Evolutionary conservation across 2,329 filamentous ascomycete species (phyloP).

Genomic region (Colletotrichum shisoi): DNA sequence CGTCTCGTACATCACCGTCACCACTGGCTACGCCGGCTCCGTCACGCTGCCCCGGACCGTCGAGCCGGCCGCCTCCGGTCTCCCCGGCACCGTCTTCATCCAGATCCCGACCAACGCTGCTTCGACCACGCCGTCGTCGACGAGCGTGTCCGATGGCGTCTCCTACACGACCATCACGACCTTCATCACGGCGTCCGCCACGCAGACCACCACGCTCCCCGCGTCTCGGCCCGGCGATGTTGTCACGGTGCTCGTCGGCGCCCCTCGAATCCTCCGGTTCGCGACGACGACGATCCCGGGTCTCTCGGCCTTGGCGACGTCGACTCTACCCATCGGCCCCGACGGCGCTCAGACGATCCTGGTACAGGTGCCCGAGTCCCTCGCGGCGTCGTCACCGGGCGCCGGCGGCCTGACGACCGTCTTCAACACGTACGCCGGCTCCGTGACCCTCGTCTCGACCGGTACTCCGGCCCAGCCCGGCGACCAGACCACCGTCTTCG

Average conservation of each 20-base stretch:
- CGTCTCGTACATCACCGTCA: constrained; percentile 31
- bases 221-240: not conserved
- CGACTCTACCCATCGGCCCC: constrained; percentile 20
- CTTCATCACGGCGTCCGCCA: constrained; percentile 3
- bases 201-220: constrained; percentile 7
- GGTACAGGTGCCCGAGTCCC: constrained; percentile 3
- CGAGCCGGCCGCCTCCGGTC: constrained; percentile 27
- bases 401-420: constrained; percentile 19
- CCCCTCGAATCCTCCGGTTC: not conserved
- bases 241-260: constrained; percentile 19
- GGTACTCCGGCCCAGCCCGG: constrained; percentile 5
- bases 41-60: constrained; percentile 19
- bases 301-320: constrained; percentile 1
- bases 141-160: not conserved
- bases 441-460: constrained; percentile 18
- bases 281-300: constrained; percentile 8
- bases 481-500: constrained; percentile 24
- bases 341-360: constrained; percentile 27
- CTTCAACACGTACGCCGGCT: constrained; percentile 21
- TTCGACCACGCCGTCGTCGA: not conserved
- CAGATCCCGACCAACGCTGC: constrained; percentile 23
- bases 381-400: not conserved
- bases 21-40: constrained; percentile 22
- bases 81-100: constrained; percentile 26
- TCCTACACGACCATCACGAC: constrained; percentile 8